These are phyloP conservation scores for Betula pendula DNA, from an alignment of 306 rosid genomes.

Conservation along the genomic window DNA sequence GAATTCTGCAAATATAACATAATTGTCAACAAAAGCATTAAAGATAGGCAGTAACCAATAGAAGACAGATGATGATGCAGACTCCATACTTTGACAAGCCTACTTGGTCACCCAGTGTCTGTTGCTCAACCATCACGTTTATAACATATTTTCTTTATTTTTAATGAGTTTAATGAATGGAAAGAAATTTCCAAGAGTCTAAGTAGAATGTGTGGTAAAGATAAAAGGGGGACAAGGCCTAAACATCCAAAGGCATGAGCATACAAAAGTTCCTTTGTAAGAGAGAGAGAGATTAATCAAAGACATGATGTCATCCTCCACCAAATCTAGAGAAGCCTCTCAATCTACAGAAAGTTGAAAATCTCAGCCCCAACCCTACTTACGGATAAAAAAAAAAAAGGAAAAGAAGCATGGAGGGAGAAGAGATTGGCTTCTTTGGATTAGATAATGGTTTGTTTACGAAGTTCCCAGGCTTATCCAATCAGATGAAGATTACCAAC, in stretches of 20 bases:
- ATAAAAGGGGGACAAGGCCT: not conserved
- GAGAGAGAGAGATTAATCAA: not conserved
- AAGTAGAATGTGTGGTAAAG: not conserved
- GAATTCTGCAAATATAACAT: not conserved
- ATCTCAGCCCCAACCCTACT: not conserved
- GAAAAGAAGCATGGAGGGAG: not conserved
- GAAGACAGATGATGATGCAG: not conserved
- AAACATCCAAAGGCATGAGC: conserved; percentile 1
- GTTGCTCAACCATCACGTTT: not conserved
- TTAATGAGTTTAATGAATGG: not conserved
- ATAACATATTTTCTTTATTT: not conserved
- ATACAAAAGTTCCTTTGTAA: not conserved
- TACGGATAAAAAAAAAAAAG: not conserved
- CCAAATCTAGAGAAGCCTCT: not conserved
- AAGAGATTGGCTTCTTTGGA: not conserved
- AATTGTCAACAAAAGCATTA: not conserved
- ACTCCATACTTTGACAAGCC: not conserved
- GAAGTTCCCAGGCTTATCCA: not conserved
- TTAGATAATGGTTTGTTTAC: not conserved
- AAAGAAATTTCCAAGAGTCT: not conserved
- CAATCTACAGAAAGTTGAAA: not conserved
- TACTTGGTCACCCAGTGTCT: not conserved
- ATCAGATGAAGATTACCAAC: not conserved
- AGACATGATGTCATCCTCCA: not conserved
- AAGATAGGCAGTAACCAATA: no score